phyloP scores from a whole-genome alignment of 345 rosid species.

The Corchorus capsularis region DNA sequence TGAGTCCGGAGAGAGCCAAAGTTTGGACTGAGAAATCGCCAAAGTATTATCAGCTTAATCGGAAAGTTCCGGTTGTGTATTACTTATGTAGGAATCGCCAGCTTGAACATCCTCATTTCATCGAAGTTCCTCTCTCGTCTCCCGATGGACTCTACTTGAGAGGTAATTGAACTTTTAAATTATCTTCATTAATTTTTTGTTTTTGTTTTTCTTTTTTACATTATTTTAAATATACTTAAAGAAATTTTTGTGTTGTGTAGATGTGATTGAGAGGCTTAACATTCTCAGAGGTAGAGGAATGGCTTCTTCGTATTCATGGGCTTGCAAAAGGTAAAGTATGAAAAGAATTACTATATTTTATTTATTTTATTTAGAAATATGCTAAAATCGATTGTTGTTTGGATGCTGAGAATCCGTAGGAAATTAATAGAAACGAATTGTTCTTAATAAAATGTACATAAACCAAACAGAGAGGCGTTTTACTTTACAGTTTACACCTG shows the following conservation, averaged over 20 bases:
- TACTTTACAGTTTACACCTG: neutral
- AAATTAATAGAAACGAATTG: neutral
- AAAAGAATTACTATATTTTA: neutral
- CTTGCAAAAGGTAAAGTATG: constrained; percentile 68
- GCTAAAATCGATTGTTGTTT: neutral
- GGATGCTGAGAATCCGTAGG: constrained; percentile 19
- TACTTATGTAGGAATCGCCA: constrained; percentile 87
- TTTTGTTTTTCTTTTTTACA: neutral
- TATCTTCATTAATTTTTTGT: neutral
- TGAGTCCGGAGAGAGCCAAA: constrained; percentile 94
- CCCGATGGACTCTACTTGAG: constrained; percentile 74
- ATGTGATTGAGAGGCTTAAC: constrained; percentile 86
- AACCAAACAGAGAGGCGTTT: neutral
- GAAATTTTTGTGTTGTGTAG: constrained; percentile 35
- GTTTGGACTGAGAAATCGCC: constrained; percentile 97
- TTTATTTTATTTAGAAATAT: neutral
- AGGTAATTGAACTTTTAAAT: constrained; percentile 44
- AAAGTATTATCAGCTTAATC: constrained; percentile 58
- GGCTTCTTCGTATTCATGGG: constrained; percentile 93
- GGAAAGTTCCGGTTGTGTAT: constrained; percentile 86
- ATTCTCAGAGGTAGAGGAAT: constrained; percentile 92
- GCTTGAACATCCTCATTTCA: constrained; percentile 99
- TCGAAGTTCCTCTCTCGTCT: constrained; percentile 78
- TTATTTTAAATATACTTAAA: neutral
- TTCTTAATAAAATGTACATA: neutral